Percentiles rank a stretch among this genome's conserved stretches.
Conservation (phyloP, 1,139 yeast species). For the Wickerhamomyces sp. region DNA sequence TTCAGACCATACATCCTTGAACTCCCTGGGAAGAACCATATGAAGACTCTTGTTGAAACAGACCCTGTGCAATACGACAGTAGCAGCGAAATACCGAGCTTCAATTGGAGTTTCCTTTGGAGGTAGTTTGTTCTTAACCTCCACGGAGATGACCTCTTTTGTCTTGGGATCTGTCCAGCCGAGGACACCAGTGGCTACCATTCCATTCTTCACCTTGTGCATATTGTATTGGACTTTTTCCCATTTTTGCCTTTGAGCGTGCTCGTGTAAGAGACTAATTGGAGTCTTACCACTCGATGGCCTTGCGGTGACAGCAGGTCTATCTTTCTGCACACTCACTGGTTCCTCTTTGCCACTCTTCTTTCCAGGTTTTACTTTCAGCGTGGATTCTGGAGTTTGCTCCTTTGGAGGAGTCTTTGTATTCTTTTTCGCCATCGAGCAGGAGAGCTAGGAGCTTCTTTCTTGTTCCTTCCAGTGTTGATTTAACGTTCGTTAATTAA, state of each 20-base stretch:
- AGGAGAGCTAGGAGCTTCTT: no score
- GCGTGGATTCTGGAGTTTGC: constrained; percentile 5
- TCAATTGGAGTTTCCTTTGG: constrained; percentile 65
- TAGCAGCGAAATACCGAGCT: constrained; percentile 88
- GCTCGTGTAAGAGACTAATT: constrained; percentile 78
- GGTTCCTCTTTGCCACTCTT: constrained; percentile 16
- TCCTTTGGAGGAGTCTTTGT: constrained; percentile 6
- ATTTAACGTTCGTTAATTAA: no score
- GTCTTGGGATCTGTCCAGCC: constrained; percentile 81
- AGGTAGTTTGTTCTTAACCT: constrained; percentile 37
- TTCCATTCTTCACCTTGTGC: constrained; percentile 49
- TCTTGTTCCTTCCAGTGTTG: no score
- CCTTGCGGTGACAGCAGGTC: constrained; percentile 50
- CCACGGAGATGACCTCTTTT: constrained; percentile 53
- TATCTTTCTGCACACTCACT: constrained; percentile 12
- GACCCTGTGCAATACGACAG: constrained; percentile 76
- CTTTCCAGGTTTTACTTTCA: constrained; percentile 13
- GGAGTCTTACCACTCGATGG: constrained; percentile 88
- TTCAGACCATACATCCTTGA: constrained; percentile 71
- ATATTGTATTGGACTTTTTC: constrained; percentile 75
- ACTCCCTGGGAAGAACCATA: constrained; percentile 82
- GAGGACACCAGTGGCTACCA: constrained; percentile 54
- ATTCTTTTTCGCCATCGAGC: constrained; percentile 14
- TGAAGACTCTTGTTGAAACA: constrained; percentile 78
- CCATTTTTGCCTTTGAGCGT: constrained; percentile 89